A percentile compares a stretch with the other conserved stretches of the same genome.
Conservation (phyloP, 108 stramenopile genomes). For the Cyclotella cryptica region DNA sequence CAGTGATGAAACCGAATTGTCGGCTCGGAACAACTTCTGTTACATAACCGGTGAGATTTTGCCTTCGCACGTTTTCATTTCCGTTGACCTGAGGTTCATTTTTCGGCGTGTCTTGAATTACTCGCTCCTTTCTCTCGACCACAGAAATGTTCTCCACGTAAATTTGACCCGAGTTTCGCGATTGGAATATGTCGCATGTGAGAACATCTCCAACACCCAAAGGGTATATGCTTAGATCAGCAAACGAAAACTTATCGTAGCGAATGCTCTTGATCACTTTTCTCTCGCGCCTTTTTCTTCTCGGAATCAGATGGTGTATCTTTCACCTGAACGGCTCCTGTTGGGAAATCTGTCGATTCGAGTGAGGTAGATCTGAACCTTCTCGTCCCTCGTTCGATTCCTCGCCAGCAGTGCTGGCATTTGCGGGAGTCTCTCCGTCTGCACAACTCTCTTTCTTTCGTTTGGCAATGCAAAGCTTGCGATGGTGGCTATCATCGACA, state of each 20-base stretch:
- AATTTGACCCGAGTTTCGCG: slow-evolving; percentile 58
- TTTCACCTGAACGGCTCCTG: background rate
- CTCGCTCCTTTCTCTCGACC: slow-evolving; percentile 50
- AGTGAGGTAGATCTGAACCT: background rate
- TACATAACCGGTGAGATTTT: slow-evolving; percentile 63
- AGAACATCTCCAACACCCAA: slow-evolving; percentile 67
- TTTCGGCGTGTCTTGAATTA: background rate
- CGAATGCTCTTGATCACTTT: slow-evolving; percentile 47
- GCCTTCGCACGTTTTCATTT: slow-evolving; percentile 1
- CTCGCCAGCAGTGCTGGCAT: background rate
- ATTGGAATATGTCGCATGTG: slow-evolving; percentile 62
- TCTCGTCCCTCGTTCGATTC: background rate
- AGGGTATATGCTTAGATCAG: slow-evolving; percentile 55
- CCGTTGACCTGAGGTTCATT: slow-evolving; percentile 27
- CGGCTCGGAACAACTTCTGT: slow-evolving; percentile 70
- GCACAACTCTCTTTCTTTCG: slow-evolving; percentile 9
- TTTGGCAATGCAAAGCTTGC: slow-evolving; percentile 56
- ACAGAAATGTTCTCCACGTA: slow-evolving; percentile 61
- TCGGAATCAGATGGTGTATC: slow-evolving; percentile 1
- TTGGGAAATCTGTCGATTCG: background rate
- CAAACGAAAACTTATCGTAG: slow-evolving; percentile 63
- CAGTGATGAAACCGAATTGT: slow-evolving; percentile 83
- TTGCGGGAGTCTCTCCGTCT: background rate
- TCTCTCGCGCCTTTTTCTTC: slow-evolving; percentile 27
- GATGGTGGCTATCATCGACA: slow-evolving; percentile 43